These are phyloP conservation scores for Chiua virens DNA, from an alignment of 768 basidiomycete genomes.

Conservation along the genomic window DNA sequence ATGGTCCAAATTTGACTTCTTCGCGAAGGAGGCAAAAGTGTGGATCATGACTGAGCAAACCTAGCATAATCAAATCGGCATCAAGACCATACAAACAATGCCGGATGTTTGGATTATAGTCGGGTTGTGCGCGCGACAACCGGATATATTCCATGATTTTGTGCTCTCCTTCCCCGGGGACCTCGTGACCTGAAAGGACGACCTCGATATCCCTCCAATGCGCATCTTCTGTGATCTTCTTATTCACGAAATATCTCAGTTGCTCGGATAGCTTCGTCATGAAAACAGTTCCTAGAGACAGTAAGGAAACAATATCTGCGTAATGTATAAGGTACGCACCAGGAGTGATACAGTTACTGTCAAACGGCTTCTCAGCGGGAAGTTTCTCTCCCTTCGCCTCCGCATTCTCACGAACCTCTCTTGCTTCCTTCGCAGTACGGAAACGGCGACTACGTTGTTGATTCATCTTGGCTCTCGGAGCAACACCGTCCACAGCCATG, in stretches of 20 bases:
- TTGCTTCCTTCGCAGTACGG: constrained; percentile 90
- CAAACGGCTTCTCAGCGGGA: constrained; percentile 94
- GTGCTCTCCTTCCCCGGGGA: constrained; percentile 99
- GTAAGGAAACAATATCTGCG: neutral
- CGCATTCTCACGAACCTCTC: constrained; percentile 84
- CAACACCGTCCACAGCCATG: constrained; percentile 98
- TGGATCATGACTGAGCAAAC: constrained; percentile 94
- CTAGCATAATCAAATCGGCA: constrained; percentile 98
- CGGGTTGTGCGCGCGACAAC: constrained; percentile 88
- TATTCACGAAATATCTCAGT: constrained; percentile 93
- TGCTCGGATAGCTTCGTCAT: constrained; percentile 93
- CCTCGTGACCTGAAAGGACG: constrained; percentile 95
- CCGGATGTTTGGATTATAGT: constrained; percentile 94
- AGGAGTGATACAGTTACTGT: constrained; percentile 98
- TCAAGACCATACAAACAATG: constrained; percentile 99
- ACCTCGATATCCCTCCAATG: constrained; percentile 93
- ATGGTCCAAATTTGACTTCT: constrained; percentile 96
- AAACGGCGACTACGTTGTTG: constrained; percentile 94
- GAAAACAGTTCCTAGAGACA: constrained; percentile 77
- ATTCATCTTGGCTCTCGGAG: constrained; percentile 98
- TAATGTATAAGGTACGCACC: constrained; percentile 60
- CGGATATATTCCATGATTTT: constrained; percentile 99
- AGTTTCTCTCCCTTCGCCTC: constrained; percentile 86
- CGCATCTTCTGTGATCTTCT: constrained; percentile 96
- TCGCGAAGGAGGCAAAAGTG: constrained; percentile 97